These are phyloP conservation scores for Cercophora newfieldiana DNA, from an alignment of 495 filamentous ascomycete genomes.

Conservation along the genomic window DNA sequence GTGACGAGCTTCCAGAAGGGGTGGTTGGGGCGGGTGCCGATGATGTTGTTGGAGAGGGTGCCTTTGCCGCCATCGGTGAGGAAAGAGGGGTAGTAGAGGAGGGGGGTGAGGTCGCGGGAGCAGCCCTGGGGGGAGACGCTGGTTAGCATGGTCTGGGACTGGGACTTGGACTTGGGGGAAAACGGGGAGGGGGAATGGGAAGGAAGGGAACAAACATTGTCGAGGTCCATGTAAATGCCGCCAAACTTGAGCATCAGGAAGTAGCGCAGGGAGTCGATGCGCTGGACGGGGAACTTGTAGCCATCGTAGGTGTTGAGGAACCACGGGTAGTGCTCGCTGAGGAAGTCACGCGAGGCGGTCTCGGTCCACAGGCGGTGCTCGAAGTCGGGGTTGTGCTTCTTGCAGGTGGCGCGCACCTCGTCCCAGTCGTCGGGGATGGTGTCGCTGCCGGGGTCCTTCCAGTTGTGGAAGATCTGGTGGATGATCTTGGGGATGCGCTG, in stretches of 20 bases:
- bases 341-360: slow-evolving; percentile 70
- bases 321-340: slow-evolving; percentile 73
- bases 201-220: slow-evolving; percentile 60
- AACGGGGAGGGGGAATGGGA: slow-evolving; percentile 37
- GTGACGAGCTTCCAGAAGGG: slow-evolving; percentile 78
- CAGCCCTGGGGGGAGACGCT: slow-evolving; percentile 65
- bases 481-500: slow-evolving; percentile 76
- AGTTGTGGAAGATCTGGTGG: slow-evolving; percentile 80
- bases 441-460: slow-evolving; percentile 37
- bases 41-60: slow-evolving; percentile 84
- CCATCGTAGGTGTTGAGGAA: slow-evolving; percentile 79
- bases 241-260: slow-evolving; percentile 80
- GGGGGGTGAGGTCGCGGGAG: slow-evolving; percentile 73
- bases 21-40: slow-evolving; percentile 76
- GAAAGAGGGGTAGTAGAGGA: slow-evolving; percentile 81
- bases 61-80: slow-evolving; percentile 74
- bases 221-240: slow-evolving; percentile 84
- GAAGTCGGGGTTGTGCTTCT: slow-evolving; percentile 72
- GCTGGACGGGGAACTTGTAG: slow-evolving; percentile 78
- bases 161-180: no score
- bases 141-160: no score
- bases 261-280: slow-evolving; percentile 81
- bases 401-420: slow-evolving; percentile 70
- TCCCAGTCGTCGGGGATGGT: slow-evolving; percentile 73
- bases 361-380: slow-evolving; percentile 92